Percentiles rank a stretch among this genome's conserved stretches.
Conservation (phyloP, 2,329 filamentous ascomycete genomes). For the Elsinoe fawcettii region DNA sequence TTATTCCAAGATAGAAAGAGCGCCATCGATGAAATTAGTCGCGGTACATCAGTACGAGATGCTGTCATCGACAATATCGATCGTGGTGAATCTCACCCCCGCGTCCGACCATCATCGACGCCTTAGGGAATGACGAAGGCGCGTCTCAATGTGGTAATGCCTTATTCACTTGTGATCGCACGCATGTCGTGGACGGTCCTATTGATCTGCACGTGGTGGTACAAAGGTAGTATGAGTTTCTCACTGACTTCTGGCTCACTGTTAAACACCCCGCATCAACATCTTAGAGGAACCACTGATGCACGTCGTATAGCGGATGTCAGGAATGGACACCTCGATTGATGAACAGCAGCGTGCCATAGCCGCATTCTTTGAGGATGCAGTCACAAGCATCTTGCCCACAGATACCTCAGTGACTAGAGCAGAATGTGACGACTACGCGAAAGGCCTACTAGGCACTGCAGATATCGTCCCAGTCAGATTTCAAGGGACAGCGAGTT, state of each 20-base stretch:
- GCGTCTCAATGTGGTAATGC: background rate
- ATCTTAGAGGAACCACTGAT: background rate
- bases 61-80: background rate
- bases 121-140: background rate
- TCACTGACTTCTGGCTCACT: background rate
- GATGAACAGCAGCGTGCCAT: background rate
- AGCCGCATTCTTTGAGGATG: background rate
- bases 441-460: background rate
- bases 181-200: background rate
- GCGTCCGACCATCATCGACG: background rate
- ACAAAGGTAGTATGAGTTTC: background rate
- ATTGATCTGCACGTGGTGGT: background rate
- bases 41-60: background rate
- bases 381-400: background rate
- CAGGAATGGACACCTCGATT: background rate
- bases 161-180: background rate
- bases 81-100: background rate
- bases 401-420: background rate
- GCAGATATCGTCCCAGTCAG: slow-evolving; percentile 1
- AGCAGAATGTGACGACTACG: background rate
- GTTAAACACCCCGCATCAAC: background rate
- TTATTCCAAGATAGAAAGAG: background rate
- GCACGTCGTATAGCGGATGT: background rate
- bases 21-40: background rate
- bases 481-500: slow-evolving; percentile 1